Base-by-base conservation (phyloP, 768 basidiomycete species). In the Candolleomyces eurysporus region DNA sequence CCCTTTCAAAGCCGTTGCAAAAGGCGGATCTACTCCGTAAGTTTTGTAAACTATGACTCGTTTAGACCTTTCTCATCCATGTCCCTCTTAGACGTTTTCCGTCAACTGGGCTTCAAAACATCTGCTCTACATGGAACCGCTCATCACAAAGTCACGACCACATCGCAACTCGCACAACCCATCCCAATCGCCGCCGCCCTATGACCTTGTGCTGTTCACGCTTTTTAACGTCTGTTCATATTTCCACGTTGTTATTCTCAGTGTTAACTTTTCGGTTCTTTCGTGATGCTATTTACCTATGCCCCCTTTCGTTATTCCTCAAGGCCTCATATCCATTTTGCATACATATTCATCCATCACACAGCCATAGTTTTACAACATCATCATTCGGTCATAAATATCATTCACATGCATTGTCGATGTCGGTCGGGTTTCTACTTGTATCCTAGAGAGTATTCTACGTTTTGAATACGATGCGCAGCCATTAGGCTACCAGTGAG, bases 31-130 rank as follows among this genome's bases (percentile, higher is more conserved):
- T 97, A 36, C 79, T 95, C 60, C 78, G 86, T 72, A 78, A 59
- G 73, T 72, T 31, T 51, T n/a, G 46, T 32, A 64, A 19, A 39
- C 19, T 6, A 21, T 19, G 39, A 31, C 46, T 52, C n/a, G 26
- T n/a, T 8, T 26, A 14, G 26, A 51, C 31, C 39, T 26, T 48
- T 46, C 26, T 48, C 63, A 31, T 61, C 63, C 14, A 21, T 57
- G 31, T 31, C 63, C 16, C 36, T 58, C 45, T 8, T 58, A 76
- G 82, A 80, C 58, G 84, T 83, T 59, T 89, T 97, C 85, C 88
- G 89, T 45, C 88, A 91, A 69, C 82, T 97, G 60, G 95, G 95
- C 30, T 96, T 97, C 83, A 94, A 88, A 82, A 92, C 91, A 22
- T 86, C 90, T 17, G 86, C 90, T 16, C 80, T 85, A 64, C 88